A percentile compares a stretch with the other conserved stretches of the same genome.
Conservation (phyloP, 2,329 filamentous ascomycete genomes). For the Alternaria tenuissima region DNA sequence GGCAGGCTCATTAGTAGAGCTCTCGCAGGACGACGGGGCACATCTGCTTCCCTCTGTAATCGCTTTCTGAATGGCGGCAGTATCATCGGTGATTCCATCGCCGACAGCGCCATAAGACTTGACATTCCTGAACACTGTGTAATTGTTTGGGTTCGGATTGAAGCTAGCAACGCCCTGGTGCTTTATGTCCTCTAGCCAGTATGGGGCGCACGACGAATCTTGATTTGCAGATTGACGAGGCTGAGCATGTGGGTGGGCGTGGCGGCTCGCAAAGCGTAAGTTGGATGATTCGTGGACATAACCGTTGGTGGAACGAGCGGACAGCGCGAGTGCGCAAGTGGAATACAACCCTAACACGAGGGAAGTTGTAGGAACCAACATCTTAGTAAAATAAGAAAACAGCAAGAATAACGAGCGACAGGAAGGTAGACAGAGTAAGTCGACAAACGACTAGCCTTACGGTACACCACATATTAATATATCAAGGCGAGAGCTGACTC, state of each 20-base stretch:
- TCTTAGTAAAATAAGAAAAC: neutral
- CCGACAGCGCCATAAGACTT: constrained; percentile 53
- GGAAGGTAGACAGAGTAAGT: neutral
- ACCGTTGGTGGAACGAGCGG: constrained; percentile 3
- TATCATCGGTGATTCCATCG: constrained; percentile 54
- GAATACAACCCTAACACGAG: constrained; percentile 8
- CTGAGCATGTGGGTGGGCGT: constrained; percentile 16
- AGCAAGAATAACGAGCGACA: constrained; percentile 1
- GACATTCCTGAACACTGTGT: constrained; percentile 54
- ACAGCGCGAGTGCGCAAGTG: constrained; percentile 7
- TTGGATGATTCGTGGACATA: constrained; percentile 18
- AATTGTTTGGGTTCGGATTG: constrained; percentile 48
- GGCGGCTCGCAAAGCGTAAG: constrained; percentile 15
- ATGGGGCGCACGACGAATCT: constrained; percentile 38
- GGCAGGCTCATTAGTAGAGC: constrained; percentile 61
- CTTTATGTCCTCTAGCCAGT: constrained; percentile 54
- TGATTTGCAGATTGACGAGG: constrained; percentile 20
- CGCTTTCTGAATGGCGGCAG: constrained; percentile 61
- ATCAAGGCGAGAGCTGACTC: neutral
- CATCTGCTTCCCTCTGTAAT: constrained; percentile 54
- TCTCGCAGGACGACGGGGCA: constrained; percentile 52
- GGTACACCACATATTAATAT: constrained; percentile 3
- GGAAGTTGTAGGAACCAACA: constrained; percentile 6
- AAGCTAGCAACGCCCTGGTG: constrained; percentile 54
- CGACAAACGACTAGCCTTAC: neutral